These are phyloP conservation scores for Pythium vanterpoolii DNA, from an alignment of 352 stramenopile genomes.

Conservation along the genomic window DNA sequence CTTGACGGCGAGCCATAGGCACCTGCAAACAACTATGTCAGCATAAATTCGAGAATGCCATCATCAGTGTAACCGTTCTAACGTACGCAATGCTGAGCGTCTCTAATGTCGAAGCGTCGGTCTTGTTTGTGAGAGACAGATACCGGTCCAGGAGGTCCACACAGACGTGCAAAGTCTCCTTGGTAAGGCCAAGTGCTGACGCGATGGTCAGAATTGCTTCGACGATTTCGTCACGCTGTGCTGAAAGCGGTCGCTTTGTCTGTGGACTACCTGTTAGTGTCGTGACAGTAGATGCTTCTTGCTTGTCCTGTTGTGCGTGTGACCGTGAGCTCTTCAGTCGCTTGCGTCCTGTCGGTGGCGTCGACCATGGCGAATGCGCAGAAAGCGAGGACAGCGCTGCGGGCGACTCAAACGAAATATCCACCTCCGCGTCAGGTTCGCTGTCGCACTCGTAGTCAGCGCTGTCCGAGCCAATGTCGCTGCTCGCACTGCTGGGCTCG, in stretches of 20 bases:
- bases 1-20: constrained; percentile 71
- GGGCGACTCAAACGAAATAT: constrained; percentile 16
- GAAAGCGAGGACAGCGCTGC: constrained; percentile 7
- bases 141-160: constrained; percentile 58
- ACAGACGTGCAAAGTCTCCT: constrained; percentile 59
- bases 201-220: constrained; percentile 62
- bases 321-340: background rate
- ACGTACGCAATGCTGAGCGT: constrained; percentile 59
- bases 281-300: background rate
- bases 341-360: background rate
- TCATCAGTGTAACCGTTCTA: no score
- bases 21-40: constrained; percentile 24
- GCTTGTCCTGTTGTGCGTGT: background rate
- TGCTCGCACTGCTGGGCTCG: background rate
- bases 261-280: background rate
- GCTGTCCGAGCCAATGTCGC: background rate
- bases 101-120: constrained; percentile 32
- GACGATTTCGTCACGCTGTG: constrained; percentile 63
- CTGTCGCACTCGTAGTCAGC: background rate
- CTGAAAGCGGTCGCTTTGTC: constrained; percentile 1
- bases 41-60: background rate
- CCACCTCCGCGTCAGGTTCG: constrained; percentile 1
- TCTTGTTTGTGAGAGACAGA: constrained; percentile 24
- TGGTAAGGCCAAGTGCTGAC: constrained; percentile 49
- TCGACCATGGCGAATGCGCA: background rate